Base-by-base conservation (phyloP, 768 basidiomycete genomes). In the Pleurotus ostreatus region DNA sequence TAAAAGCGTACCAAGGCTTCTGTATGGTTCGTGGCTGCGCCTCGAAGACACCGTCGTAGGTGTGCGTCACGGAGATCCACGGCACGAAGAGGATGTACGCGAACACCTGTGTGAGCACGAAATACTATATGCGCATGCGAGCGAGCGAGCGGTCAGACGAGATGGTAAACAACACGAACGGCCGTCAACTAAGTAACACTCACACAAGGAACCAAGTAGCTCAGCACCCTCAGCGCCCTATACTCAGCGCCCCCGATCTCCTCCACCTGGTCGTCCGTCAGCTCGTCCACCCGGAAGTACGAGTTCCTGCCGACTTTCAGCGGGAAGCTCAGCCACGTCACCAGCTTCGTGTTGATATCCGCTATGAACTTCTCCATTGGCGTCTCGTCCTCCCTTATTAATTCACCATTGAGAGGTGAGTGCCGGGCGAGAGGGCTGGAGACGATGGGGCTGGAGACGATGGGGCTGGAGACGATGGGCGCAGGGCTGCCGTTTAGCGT, bases 201-300 rank as follows among this genome's bases (percentile, higher is more conserved):
- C 55, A 82, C 81, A 15, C 67, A 38, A 30, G 80, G 78, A 8
- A 82, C 74, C 8, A 82, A 59, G 62, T 75, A 81, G 57, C 76
- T 80, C 61, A 82, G 66, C 55, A 80, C 57, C 52, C 74, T 72
- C 61, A 91, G 67, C 2, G 88, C 85, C 2, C 82, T 70, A 66
- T 85, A 91, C 70, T 93, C 91, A 20, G 88, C 81, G 0, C 89
- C 89, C 2, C 89, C 89, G 15, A 93, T 69, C 59, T 84, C 77
- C 64, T 90, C 88, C 55, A 88, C 65, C 64, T 91, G 79, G 16
- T 88, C 85, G 59, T 83, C 78, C 2, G 78, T 80, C 63, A 93
- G 65, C 59, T 67, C 76, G 30, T 80, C 79, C 11, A 74, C 78
- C 40, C 71, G 67, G 59, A 85, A 81, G 59, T 80, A 72, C 5